phyloP scores from a whole-genome alignment of 2,329 filamentous ascomycete genomes.

The Aureobasidium sp. region DNA sequence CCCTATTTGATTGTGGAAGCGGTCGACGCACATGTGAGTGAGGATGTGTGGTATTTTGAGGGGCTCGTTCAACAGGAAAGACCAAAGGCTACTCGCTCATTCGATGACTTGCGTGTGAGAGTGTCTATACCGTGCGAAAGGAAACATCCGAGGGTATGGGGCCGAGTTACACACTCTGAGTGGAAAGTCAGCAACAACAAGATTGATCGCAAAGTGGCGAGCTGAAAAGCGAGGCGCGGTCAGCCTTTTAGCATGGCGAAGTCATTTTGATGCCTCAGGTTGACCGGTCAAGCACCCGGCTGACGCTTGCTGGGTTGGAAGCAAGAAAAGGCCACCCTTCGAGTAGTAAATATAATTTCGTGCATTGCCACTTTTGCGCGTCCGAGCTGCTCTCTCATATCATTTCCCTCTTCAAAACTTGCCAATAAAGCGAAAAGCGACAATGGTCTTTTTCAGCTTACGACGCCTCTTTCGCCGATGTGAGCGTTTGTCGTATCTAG shows the following conservation, averaged over 20 bases:
- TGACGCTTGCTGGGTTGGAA: neutral
- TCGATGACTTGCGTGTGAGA: no score
- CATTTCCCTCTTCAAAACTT: neutral
- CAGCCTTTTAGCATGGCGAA: neutral
- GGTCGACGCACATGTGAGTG: no score
- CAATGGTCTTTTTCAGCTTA: conserved; percentile 1
- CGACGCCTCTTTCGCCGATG: neutral
- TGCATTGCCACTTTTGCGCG: neutral
- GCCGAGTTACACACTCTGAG: neutral
- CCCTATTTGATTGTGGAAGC: no score
- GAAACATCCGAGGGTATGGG: no score
- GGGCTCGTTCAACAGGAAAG: no score
- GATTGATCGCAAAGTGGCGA: neutral
- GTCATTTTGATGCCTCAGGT: conserved; percentile 3
- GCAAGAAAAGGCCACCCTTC: neutral
- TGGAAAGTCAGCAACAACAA: neutral
- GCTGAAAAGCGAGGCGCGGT: neutral
- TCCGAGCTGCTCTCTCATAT: neutral
- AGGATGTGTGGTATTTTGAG: no score
- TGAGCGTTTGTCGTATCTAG: neutral
- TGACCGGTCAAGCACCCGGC: conserved; percentile 12
- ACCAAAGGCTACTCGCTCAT: no score
- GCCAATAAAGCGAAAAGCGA: neutral
- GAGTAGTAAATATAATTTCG: conserved; percentile 2
- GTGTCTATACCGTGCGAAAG: no score